Conservation (phyloP, 192 early-diverging fungal species). For the Blastocladiella britannica region DNA sequence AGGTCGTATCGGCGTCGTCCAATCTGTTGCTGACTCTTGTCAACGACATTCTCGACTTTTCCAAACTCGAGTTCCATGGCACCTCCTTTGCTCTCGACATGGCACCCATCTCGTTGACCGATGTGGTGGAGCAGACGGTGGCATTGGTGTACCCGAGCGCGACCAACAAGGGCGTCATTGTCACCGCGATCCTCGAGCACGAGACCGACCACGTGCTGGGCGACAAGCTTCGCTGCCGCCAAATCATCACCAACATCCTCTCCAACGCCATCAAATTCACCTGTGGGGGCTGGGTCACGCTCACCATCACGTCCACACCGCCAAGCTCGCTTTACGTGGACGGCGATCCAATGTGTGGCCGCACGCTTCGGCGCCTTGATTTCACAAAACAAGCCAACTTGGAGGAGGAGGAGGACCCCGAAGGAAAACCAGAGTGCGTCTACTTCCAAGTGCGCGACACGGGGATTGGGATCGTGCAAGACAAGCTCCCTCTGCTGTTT, state of each 20-base stretch:
- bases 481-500: slow-evolving; percentile 57
- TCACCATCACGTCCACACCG: slow-evolving; percentile 12
- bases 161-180: slow-evolving; percentile 46
- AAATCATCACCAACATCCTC: slow-evolving; percentile 26
- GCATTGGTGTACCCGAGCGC: slow-evolving; percentile 51
- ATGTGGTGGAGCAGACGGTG: slow-evolving; percentile 39
- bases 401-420: too few relatives aligned
- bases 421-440: too few relatives aligned
- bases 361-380: too few relatives aligned
- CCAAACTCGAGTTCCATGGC: slow-evolving; percentile 44
- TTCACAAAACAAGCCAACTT: too few relatives aligned
- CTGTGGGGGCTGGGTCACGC: slow-evolving; percentile 13
- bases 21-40: slow-evolving; percentile 54
- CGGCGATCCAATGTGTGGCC: too few relatives aligned
- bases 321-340: too few relatives aligned
- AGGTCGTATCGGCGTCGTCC: slow-evolving; percentile 50
- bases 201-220: slow-evolving; percentile 44
- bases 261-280: slow-evolving; percentile 34
- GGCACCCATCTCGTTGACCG: slow-evolving; percentile 41
- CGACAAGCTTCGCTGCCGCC: slow-evolving; percentile 24
- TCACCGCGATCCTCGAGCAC: slow-evolving; percentile 44
- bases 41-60: slow-evolving; percentile 67
- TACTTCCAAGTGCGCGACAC: slow-evolving; percentile 50
- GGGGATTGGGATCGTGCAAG: slow-evolving; percentile 64
- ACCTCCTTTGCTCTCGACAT: slow-evolving; percentile 58